Evolutionary conservation across 2,329 filamentous ascomycete genomes (phyloP), one percentile per base, ranked within the genome.

Genomic region (Penicillium sp.): DNA sequence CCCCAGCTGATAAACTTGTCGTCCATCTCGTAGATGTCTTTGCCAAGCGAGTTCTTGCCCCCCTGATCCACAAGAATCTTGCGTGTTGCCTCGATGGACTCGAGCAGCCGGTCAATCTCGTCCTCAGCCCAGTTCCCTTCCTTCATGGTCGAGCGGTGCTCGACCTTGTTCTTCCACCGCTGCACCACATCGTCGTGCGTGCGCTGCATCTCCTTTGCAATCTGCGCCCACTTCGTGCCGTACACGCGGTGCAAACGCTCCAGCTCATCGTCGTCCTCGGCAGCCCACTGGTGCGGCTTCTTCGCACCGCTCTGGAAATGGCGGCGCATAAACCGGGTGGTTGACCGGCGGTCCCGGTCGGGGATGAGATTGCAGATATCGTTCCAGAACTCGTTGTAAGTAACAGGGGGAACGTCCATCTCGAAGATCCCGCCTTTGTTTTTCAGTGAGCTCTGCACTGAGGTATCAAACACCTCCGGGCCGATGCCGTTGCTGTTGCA

Each of bases 111-210:
- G 4, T 42, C 48, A 5, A 66, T 50, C 58, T 77, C 75, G 1
- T 68, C 62, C n/a, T 63, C 63, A 2, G 63, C 66, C 75, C 75
- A 77, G 16, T 65, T 52, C 1, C 75, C 75, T 16, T 51, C 57
- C 5, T 66, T 68, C 66, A 71, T 70, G 7, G 67, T 73, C 7
- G 50, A 59, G 3, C 70, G 68, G 57, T 74, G 68, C 56, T 73
- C 65, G 5, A 77, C 66, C 43, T 66, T 68, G 54, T 77, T 75
- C 52, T 73, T 72, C 74, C 74, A 77, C 35, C 74, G 63, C 59
- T 76, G 74, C 5, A 69, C 68, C 20, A 77, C 74, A 57, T 75
- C 71, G 54, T 77, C 74, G 23, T 69, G 65, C 14, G 66, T 73
- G 23, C 75, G 67, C 7, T 68, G 71, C 35, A 77, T 56, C 6